Evolutionary conservation across 75 land plant species (phyloP).

Genomic region (Chamaecyparis obtusa): DNA sequence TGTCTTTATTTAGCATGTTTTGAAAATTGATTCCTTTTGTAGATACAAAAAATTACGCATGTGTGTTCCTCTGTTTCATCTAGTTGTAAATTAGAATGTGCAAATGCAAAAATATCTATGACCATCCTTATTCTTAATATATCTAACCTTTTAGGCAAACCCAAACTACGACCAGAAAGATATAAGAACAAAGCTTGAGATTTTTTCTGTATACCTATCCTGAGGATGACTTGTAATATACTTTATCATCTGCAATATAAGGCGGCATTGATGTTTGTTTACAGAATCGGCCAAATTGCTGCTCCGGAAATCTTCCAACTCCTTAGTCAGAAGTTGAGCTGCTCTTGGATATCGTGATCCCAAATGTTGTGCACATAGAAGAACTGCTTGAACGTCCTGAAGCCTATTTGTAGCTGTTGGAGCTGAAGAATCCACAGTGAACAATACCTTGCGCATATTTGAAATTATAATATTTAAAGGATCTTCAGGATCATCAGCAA

Average conservation of each 20-base stretch:
- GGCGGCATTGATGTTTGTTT: conserved; percentile 92
- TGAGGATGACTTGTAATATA: conserved; percentile 69
- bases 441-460: conserved; percentile 90
- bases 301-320: conserved; percentile 88
- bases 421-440: conserved; percentile 81
- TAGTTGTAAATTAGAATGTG: background rate
- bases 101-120: background rate
- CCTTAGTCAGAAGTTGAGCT: conserved; percentile 81
- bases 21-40: background rate
- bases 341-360: conserved; percentile 87
- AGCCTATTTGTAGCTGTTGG: conserved; percentile 71
- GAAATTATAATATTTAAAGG: conserved; percentile 83
- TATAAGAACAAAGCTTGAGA: background rate
- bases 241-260: conserved; percentile 85
- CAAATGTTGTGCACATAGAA: conserved; percentile 79
- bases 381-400: conserved; percentile 97
- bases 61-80: background rate
- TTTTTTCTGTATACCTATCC: conserved; percentile 40
- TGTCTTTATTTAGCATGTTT: background rate
- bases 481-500: conserved; percentile 99
- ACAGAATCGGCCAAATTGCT: conserved; percentile 87
- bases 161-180: background rate
- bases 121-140: background rate
- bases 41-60: background rate
- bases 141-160: background rate